A percentile compares a stretch with the other conserved stretches of the same genome.
phyloP scores from a whole-genome alignment of 1,139 yeast species.

The Lodderomyces parapsilosis region DNA sequence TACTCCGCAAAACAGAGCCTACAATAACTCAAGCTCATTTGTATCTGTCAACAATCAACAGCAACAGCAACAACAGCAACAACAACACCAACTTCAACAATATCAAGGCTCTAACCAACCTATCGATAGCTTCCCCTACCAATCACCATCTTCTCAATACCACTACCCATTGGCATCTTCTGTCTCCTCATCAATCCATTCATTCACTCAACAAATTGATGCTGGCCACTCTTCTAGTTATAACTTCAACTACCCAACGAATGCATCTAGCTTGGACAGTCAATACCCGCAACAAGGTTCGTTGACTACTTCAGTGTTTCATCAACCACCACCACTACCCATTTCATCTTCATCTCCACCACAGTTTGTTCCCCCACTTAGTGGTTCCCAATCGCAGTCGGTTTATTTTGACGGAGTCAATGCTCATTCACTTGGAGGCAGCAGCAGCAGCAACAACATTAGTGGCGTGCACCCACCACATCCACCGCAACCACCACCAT shows the following conservation, averaged over 20 bases:
- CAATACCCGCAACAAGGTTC: constrained; percentile 2
- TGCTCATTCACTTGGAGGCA: neutral
- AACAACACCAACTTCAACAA: neutral
- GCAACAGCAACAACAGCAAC: constrained; percentile 6
- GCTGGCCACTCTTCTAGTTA: neutral
- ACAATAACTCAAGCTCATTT: neutral
- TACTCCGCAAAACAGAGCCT: constrained; percentile 1
- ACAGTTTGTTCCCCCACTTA: neutral
- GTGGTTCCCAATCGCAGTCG: neutral
- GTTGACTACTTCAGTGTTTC: neutral
- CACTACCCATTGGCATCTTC: constrained; percentile 8
- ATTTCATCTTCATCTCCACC: neutral
- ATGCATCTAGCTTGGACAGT: constrained; percentile 7
- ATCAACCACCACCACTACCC: neutral
- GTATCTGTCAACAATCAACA: constrained; percentile 3
- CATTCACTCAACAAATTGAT: constrained; percentile 6
- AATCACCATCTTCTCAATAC: neutral
- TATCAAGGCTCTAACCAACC: no score
- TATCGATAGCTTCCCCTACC: neutral
- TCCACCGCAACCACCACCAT: no score
- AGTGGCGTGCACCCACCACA: no score
- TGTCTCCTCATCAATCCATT: constrained; percentile 14
- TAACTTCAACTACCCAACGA: constrained; percentile 5
- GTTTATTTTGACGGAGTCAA: neutral
- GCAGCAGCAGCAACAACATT: no score